Evolutionary conservation across 441 rosid species (phyloP), one percentile per base, ranked within the genome.

Genomic region (Adansonia madagascariensis): DNA sequence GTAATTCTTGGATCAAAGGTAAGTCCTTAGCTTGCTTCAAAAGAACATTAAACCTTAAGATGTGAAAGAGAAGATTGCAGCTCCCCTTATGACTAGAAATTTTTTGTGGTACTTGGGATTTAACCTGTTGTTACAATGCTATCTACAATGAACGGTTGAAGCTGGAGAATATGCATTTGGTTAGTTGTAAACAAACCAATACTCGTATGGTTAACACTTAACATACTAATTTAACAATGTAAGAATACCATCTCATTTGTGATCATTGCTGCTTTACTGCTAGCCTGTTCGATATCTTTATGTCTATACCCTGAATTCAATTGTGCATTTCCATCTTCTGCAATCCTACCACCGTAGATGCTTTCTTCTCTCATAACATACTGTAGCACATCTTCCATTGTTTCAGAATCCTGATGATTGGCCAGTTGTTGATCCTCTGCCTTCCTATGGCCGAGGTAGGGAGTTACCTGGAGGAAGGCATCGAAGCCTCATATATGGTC

Each of bases 371-470:
- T 73, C 47, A 22, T 61, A 61, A 17, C 41, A 65, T 66, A 78
- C 35, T 80, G 66, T 53, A 39, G 61, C 52, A 72, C 66, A 50
- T 71, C 66, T 69, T 61, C 66, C 79, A 44, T 80, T 67, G 81
- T 87, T 80, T 78, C 86, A 96, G 99, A 81, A 87, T 79, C 80
- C 94, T 20, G 91, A 84, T 82, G 85, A 91, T 86, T 96, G 99
- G 99, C 98, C 99, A 0, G 85, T 94, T 79, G 88, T 96, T 82
- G 97, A 94, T 84, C 94, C 99, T 63, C 85, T 96, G 71, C 97
- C 99, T 63, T 96, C 99, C 69, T 96, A 96, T 80, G 99, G 99
- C 67, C 87, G 97, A 76, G 99, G 99, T 67, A 88, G 98, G 83
- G 99, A 94, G 82, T 85, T 94, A 77, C 97, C 97, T 8, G 98